Evolutionary conservation across 345 rosid genomes (phyloP), one percentile per base, ranked within the genome.

Genomic region (Melastoma malabathricum): DNA sequence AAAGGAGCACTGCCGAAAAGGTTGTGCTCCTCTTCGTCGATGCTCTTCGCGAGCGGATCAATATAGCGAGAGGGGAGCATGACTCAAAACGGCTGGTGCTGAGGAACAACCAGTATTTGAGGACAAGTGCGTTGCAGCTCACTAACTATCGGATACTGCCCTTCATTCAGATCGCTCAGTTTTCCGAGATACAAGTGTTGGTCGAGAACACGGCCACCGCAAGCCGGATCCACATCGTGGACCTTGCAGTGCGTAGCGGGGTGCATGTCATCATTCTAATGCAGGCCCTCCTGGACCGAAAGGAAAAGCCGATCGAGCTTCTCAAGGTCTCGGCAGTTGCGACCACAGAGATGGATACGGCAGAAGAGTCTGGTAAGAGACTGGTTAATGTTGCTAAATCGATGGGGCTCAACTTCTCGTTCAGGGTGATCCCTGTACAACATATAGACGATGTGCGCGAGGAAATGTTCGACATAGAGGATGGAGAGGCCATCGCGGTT

Each of bases 211-310:
- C 71, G 0, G 64, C 56, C 13, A 68, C 68, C 0, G 67, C 80
- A 1, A 61, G 53, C 9, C 73, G 66, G 62, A 53, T 73, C 18
- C 88, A 77, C 47, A 10, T 75, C 55, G 58, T 81, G 7, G 84
- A 81, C 45, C 67, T 81, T 18, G 71, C 73, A n/a, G 71, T 81
- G 54, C 59, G 82, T 43, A 69, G 73, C 45, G 88, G 88, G n/a
- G 70, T 71, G 52, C 81, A 71, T 19, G 73, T 80, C 82, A 69
- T 72, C 0, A 62, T 72, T 7, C 56, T 78, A 46, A 73, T 75
- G 73, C 68, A 71, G 39, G 82, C 80, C 23, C 71, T 75, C 5
- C 50, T 61, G 0, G 72, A 71, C 13, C 67, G 71, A 5, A 46
- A 55, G 39, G 16, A 13, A 1, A 44, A 29, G 17, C 67, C 50